Evolutionary conservation across 73 alveolate genomes (phyloP).

Genomic region (Effrenium voratum): DNA sequence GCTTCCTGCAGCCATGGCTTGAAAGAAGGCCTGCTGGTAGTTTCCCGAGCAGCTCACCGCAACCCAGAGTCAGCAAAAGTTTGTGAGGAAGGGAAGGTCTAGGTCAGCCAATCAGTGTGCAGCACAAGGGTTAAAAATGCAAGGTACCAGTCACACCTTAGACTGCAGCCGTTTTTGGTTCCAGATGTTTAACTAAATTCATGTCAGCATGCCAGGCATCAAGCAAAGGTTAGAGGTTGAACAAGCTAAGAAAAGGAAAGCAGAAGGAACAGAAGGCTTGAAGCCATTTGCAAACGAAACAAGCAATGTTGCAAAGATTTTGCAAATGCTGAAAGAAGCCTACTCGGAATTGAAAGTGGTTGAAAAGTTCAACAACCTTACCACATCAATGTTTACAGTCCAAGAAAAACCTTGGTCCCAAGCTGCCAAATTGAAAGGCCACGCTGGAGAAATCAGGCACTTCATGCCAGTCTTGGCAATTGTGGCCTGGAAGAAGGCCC

Average conservation of each 20-base stretch:
- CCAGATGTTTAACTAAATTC: too few relatives aligned
- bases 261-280: not conserved
- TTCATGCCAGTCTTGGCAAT: not conserved
- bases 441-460: conserved; percentile 26
- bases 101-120: too few relatives aligned
- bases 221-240: not conserved
- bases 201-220: not conserved
- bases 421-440: conserved; percentile 1
- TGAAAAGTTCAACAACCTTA: conserved; percentile 1
- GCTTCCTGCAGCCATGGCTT: too few relatives aligned
- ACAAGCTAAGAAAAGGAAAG: not conserved
- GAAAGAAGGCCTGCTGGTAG: too few relatives aligned
- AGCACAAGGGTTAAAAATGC: too few relatives aligned
- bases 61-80: too few relatives aligned
- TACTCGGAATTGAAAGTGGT: too few relatives aligned
- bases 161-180: not conserved
- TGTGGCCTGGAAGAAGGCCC: conserved; percentile 50
- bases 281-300: not conserved
- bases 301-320: not conserved
- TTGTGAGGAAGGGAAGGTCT: too few relatives aligned
- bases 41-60: too few relatives aligned
- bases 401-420: not conserved
- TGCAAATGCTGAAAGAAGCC: too few relatives aligned
- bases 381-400: not conserved
- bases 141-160: too few relatives aligned